phyloP scores from a whole-genome alignment of 225 moss, liverwort and hornwort genomes.

The Climacium dendroides region DNA sequence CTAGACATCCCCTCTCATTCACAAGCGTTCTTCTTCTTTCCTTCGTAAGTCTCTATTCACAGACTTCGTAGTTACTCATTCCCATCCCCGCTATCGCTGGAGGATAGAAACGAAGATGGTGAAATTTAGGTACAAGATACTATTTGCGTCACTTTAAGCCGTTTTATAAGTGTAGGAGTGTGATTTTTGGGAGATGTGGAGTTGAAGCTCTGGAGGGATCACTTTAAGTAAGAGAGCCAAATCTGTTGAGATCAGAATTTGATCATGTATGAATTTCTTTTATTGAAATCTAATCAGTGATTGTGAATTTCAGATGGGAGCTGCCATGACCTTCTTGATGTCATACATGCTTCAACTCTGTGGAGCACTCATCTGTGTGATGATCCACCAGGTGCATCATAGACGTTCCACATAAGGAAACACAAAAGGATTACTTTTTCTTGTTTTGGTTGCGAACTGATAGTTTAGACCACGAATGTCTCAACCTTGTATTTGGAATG shows the following conservation, averaged over 20 bases:
- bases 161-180: neutral
- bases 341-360: slow-evolving; percentile 51
- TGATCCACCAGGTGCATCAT: slow-evolving; percentile 48
- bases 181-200: neutral
- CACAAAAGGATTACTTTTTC: neutral
- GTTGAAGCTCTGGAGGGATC: neutral
- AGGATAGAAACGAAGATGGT: neutral
- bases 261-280: neutral
- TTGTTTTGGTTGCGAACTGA: neutral
- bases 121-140: neutral
- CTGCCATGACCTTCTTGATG: slow-evolving; percentile 37
- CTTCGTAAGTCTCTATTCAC: slow-evolving; percentile 9
- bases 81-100: neutral
- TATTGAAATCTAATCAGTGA: neutral
- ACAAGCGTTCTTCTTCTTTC: slow-evolving; percentile 33
- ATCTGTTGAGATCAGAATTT: neutral
- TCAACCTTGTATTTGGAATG: neutral
- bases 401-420: neutral
- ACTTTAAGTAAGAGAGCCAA: neutral
- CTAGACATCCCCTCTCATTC: slow-evolving; percentile 36
- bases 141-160: neutral
- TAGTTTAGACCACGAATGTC: neutral
- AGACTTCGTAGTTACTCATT: neutral
- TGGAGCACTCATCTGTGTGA: slow-evolving; percentile 55
- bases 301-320: slow-evolving; percentile 21